These are phyloP conservation scores for Grosmannia huntii DNA, from an alignment of 2,329 filamentous ascomycete genomes.

Conservation along the genomic window DNA sequence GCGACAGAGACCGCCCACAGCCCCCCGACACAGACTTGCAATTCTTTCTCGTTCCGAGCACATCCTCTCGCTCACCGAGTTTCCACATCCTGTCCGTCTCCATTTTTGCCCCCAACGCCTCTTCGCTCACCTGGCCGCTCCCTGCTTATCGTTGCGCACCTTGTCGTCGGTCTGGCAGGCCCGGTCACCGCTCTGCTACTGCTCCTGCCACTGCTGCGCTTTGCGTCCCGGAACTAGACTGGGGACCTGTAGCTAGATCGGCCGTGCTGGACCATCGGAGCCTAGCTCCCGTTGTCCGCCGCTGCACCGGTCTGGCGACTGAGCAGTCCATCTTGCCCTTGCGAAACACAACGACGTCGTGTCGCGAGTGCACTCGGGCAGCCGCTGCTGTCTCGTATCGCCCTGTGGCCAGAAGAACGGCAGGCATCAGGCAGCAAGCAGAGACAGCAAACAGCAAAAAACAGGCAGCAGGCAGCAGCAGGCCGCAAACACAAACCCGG, in stretches of 20 bases:
- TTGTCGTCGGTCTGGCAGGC: background rate
- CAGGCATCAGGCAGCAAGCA: too few species aligned
- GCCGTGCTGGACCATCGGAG: background rate
- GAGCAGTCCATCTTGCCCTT: background rate
- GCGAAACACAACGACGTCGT: background rate
- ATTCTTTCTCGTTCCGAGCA: background rate
- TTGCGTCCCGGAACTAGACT: too few species aligned
- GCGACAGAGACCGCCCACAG: background rate
- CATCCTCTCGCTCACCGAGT: slow-evolving; percentile 4
- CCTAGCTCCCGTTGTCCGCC: background rate
- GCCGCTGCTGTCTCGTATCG: background rate
- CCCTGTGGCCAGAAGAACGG: background rate
- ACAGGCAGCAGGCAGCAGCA: background rate
- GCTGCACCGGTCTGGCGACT: background rate
- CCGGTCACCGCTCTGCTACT: too few species aligned
- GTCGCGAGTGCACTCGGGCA: background rate
- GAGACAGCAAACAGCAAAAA: background rate
- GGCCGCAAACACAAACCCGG: background rate
- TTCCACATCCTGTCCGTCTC: background rate
- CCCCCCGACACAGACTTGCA: background rate
- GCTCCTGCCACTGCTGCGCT: too few species aligned
- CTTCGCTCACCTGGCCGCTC: background rate
- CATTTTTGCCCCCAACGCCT: background rate
- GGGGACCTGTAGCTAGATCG: background rate
- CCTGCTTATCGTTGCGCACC: background rate